Evolutionary conservation across 257 asterid genomes (phyloP).

Genomic region (Galeopsis tetrahit): DNA sequence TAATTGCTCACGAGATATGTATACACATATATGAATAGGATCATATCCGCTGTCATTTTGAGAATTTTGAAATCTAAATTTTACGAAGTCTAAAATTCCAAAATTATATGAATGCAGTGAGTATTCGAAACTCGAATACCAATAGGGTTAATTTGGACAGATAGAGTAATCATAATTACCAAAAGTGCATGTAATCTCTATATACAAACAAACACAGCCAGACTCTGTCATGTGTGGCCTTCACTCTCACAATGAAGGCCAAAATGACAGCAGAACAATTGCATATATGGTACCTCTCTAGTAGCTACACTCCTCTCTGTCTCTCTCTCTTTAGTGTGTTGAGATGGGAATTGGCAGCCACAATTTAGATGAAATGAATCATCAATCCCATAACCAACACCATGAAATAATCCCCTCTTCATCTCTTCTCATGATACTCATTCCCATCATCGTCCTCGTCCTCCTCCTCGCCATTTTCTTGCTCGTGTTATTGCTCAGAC

Average conservation of each 20-base stretch:
- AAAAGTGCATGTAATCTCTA: too few relatives aligned
- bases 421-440: constrained; percentile 54
- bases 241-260: constrained; percentile 4
- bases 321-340: not conserved
- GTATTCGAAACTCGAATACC: too few relatives aligned
- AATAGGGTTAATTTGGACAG: too few relatives aligned
- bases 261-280: not conserved
- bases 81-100: too few relatives aligned
- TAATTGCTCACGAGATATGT: constrained; percentile 33
- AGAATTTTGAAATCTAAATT: too few relatives aligned
- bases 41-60: too few relatives aligned
- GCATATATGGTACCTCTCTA: not conserved
- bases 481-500: constrained; percentile 59
- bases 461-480: constrained; percentile 59
- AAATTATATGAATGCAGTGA: too few relatives aligned
- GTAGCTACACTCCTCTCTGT: not conserved
- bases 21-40: not conserved
- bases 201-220: not conserved
- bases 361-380: constrained; percentile 26
- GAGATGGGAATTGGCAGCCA: constrained; percentile 46
- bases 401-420: constrained; percentile 55
- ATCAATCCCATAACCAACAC: constrained; percentile 29
- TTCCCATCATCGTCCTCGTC: constrained; percentile 59
- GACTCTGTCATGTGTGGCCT: constrained; percentile 19
- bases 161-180: too few relatives aligned